A percentile compares a stretch with the other conserved stretches of the same genome.
Evolutionary conservation across 192 early-diverging fungal genomes (phyloP).

Genomic region (Coemansia guatemalensis): DNA sequence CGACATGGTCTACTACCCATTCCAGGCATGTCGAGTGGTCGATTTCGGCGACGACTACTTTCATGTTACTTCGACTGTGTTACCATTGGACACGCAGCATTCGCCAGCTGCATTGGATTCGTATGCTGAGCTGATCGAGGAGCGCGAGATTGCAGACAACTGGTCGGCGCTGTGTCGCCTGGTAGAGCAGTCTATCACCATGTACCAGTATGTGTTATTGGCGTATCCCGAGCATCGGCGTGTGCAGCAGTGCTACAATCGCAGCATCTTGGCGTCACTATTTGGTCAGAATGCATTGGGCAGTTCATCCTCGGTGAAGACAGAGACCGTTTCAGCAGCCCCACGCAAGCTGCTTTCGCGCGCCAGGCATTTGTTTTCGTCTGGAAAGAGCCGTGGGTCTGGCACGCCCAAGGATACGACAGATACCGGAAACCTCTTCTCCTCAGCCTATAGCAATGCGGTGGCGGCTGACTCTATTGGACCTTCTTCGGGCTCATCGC

Average conservation of each 20-base stretch:
- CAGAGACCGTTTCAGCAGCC: slow-evolving; percentile 39
- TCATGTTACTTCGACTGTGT: slow-evolving; percentile 40
- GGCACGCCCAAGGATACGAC: slow-evolving; percentile 12
- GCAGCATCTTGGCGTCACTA: slow-evolving; percentile 50
- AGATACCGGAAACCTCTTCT: slow-evolving; percentile 28
- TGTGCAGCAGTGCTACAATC: slow-evolving; percentile 55
- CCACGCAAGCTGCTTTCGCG: slow-evolving; percentile 52
- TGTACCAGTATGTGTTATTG: slow-evolving; percentile 51
- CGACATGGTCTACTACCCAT: slow-evolving; percentile 29
- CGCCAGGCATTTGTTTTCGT: slow-evolving; percentile 50
- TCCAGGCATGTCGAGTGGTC: slow-evolving; percentile 45
- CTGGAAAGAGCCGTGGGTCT: slow-evolving; percentile 19
- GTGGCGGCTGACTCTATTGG: slow-evolving; percentile 34
- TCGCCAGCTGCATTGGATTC: slow-evolving; percentile 16
- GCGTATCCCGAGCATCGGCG: slow-evolving; percentile 51
- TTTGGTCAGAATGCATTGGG: slow-evolving; percentile 53
- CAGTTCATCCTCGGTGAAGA: slow-evolving; percentile 43
- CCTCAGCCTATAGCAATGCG: slow-evolving; percentile 46
- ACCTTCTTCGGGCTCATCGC: slow-evolving; percentile 30
- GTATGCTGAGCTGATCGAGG: slow-evolving; percentile 51
- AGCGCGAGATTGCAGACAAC: slow-evolving; percentile 45
- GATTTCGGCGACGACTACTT: slow-evolving; percentile 51
- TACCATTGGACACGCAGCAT: slow-evolving; percentile 33
- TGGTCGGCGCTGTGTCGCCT: slow-evolving; percentile 49
- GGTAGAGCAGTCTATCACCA: slow-evolving; percentile 45